Conservation (phyloP, 1,284 basidiomycete genomes). For the Leccinum angustisporum region DNA sequence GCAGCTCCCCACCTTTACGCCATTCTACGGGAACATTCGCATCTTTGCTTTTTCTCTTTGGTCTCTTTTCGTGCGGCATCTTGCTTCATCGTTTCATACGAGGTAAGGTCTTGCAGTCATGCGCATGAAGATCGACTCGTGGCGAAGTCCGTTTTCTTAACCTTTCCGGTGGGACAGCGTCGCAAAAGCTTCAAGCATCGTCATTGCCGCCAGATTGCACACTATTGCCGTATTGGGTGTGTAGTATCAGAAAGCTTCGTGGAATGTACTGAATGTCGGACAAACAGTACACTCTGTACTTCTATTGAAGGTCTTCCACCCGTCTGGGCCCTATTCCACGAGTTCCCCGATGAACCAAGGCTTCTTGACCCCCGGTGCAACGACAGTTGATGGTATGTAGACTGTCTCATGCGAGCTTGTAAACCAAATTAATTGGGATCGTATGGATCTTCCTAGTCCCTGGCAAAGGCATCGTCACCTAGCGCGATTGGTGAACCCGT, state of each 20-base stretch:
- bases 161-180: slow-evolving; percentile 78
- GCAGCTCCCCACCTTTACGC: slow-evolving; percentile 72
- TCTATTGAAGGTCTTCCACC: slow-evolving; percentile 64
- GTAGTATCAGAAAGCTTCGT: slow-evolving; percentile 23
- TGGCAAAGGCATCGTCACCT: slow-evolving; percentile 56
- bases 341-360: slow-evolving; percentile 70
- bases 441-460: slow-evolving; percentile 53
- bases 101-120: too few species aligned
- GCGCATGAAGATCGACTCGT: too few species aligned
- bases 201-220: slow-evolving; percentile 65
- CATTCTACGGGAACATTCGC: slow-evolving; percentile 62
- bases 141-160: too few species aligned
- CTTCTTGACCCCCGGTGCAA: slow-evolving; percentile 56
- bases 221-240: slow-evolving; percentile 73
- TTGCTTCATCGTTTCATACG: slow-evolving; percentile 1
- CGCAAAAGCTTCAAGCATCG: slow-evolving; percentile 66
- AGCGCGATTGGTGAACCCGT: slow-evolving; percentile 80
- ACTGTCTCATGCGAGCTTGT: background rate
- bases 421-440: background rate
- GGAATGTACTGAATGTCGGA: slow-evolving; percentile 25
- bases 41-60: slow-evolving; percentile 7
- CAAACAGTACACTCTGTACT: slow-evolving; percentile 66
- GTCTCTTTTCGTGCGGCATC: slow-evolving; percentile 1
- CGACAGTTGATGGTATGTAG: slow-evolving; percentile 42
- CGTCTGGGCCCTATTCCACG: slow-evolving; percentile 72